Conservation (phyloP, 441 rosid genomes). For the Populus hybrid region DNA sequence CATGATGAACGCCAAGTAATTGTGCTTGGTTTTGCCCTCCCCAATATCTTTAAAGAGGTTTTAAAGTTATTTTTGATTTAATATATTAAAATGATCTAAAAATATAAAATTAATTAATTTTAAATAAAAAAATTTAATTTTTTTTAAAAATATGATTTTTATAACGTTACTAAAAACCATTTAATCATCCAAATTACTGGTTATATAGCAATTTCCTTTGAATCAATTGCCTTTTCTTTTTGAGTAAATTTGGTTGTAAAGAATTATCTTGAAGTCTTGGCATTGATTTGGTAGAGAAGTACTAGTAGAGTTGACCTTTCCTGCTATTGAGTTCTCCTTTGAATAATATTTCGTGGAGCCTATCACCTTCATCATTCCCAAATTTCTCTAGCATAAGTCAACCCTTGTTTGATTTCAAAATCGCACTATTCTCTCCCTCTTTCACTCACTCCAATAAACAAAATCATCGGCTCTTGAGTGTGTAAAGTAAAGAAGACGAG, state of each 20-base stretch:
- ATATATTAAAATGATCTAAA: too few relatives aligned
- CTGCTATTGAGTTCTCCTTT: neutral
- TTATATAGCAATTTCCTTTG: neutral
- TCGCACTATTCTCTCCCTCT: neutral
- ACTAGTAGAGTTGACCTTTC: neutral
- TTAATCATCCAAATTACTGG: too few relatives aligned
- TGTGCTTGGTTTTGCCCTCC: neutral
- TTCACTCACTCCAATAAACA: neutral
- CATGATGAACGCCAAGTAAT: neutral
- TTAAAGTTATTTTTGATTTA: too few relatives aligned
- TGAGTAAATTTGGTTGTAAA: neutral
- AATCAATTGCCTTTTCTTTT: neutral
- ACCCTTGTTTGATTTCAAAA: neutral
- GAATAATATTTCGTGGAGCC: neutral
- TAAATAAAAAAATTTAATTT: too few relatives aligned
- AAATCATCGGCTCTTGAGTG: neutral
- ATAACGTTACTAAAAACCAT: accelerated
- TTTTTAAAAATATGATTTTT: too few relatives aligned
- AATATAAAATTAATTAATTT: too few relatives aligned
- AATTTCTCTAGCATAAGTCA: neutral
- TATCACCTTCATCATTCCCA: neutral
- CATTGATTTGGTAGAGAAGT: too few relatives aligned
- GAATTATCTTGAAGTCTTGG: too few relatives aligned
- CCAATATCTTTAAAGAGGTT: too few relatives aligned
- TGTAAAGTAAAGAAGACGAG: neutral